Percentiles rank a stretch among this genome's conserved stretches.
Evolutionary conservation across 2,329 filamentous ascomycete genomes (phyloP).

Genomic region (Penicillium sp.): DNA sequence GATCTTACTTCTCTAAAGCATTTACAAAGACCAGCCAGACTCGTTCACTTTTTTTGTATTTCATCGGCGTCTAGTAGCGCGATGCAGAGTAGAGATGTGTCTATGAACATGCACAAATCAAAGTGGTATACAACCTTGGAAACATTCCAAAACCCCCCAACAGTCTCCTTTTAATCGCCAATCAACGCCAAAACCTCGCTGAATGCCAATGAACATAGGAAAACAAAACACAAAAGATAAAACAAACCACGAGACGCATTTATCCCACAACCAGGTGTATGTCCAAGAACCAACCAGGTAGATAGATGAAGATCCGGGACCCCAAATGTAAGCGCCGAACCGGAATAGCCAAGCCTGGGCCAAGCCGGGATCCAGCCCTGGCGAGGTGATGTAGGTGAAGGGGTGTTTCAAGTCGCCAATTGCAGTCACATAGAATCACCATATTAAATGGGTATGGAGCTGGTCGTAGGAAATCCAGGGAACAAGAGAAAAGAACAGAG

Average conservation of each 20-base stretch:
- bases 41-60: conserved; percentile 27
- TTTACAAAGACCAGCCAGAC: conserved; percentile 4
- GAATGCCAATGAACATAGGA: conserved; percentile 21
- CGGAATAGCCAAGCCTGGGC: conserved; percentile 18
- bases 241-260: conserved; percentile 19
- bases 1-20: no score
- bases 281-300: conserved; percentile 1
- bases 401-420: conserved; percentile 3
- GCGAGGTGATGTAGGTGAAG: conserved; percentile 21
- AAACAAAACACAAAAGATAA: conserved; percentile 7
- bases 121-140: conserved; percentile 22
- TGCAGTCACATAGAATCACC: conserved; percentile 8
- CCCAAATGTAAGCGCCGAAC: conserved; percentile 29
- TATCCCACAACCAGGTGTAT: conserved; percentile 20
- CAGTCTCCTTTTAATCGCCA: conserved; percentile 19
- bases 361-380: conserved; percentile 39
- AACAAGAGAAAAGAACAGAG: conserved; percentile 12
- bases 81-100: conserved; percentile 30
- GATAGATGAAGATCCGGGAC: conserved; percentile 7
- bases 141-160: not conserved
- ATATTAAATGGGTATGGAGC: conserved; percentile 23
- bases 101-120: conserved; percentile 24
- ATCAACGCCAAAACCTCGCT: conserved; percentile 25
- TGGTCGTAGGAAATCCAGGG: conserved; percentile 14
- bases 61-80: conserved; percentile 22